Conservation (phyloP, 148 eudicot genomes). For the Linanthus parryae region DNA sequence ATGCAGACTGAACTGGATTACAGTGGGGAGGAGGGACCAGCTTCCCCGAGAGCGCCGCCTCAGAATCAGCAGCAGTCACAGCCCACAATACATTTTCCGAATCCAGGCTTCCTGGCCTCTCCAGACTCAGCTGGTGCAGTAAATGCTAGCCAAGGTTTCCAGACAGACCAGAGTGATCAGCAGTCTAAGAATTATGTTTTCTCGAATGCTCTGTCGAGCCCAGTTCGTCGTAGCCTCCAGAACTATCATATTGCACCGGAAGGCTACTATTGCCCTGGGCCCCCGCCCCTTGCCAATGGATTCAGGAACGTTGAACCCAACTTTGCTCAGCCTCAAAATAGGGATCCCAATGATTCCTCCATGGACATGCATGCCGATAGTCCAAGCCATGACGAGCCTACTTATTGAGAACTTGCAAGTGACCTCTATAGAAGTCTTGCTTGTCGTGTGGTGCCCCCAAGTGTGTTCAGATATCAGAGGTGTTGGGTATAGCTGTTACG, state of each 20-base stretch:
- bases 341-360: constrained; percentile 14
- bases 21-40: constrained; percentile 27
- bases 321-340: constrained; percentile 24
- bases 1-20: constrained; percentile 36
- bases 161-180: constrained; percentile 44
- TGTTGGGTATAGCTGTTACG: too few species aligned
- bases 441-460: too few species aligned
- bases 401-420: constrained; percentile 1
- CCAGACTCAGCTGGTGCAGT: constrained; percentile 21
- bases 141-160: constrained; percentile 18
- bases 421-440: too few species aligned
- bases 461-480: too few species aligned
- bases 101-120: constrained; percentile 17
- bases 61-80: constrained; percentile 20
- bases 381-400: constrained; percentile 8
- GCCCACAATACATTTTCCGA: constrained; percentile 9
- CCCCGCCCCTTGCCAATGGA: constrained; percentile 17
- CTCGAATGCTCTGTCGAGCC: constrained; percentile 86
- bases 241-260: constrained; percentile 65
- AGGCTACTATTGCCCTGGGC: constrained; percentile 25
- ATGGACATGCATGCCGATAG: constrained; percentile 15
- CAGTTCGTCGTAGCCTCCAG: constrained; percentile 72
- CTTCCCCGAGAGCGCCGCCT: constrained; percentile 25
- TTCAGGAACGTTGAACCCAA: constrained; percentile 32
- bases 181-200: constrained; percentile 68